Percentiles rank a stretch among this genome's conserved stretches.
Conservation (phyloP, 2,329 filamentous ascomycete species). For the Fusarium tuaranense region DNA sequence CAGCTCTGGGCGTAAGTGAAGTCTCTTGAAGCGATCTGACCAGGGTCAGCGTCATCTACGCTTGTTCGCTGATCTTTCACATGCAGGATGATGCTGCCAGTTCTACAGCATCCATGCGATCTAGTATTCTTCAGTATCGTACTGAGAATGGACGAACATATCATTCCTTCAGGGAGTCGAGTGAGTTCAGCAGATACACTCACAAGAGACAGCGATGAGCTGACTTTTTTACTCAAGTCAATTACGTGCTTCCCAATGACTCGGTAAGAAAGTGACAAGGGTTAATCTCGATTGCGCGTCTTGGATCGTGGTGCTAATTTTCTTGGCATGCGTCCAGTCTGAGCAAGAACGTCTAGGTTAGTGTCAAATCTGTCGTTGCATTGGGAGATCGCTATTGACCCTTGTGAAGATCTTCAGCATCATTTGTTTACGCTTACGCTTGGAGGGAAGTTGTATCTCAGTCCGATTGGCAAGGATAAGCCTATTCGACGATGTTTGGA, state of each 20-base stretch:
- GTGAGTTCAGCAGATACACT: constrained; percentile 18
- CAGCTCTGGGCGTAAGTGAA: constrained; percentile 36
- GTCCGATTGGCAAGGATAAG: constrained; percentile 40
- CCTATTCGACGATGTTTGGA: constrained; percentile 53
- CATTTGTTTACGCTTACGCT: constrained; percentile 50
- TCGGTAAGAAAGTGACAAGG: constrained; percentile 31
- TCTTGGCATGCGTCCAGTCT: constrained; percentile 23
- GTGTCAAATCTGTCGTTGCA: neutral
- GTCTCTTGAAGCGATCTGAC: neutral
- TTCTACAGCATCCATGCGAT: constrained; percentile 48
- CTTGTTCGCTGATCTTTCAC: neutral
- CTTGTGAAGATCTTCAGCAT: constrained; percentile 50
- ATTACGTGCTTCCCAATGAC: constrained; percentile 49
- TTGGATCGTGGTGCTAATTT: constrained; percentile 19
- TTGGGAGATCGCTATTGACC: neutral
- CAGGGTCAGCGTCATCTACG: neutral
- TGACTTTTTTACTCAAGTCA: constrained; percentile 19
- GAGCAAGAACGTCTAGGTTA: constrained; percentile 49
- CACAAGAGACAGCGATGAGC: neutral
- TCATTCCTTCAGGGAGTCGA: constrained; percentile 48
- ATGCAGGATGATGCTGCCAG: constrained; percentile 42
- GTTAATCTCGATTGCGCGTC: neutral
- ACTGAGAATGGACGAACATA: constrained; percentile 55
- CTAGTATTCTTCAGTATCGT: constrained; percentile 52
- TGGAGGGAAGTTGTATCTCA: constrained; percentile 44